phyloP scores from a whole-genome alignment of 495 filamentous ascomycete species.

The Aspergillus wentii region DNA sequence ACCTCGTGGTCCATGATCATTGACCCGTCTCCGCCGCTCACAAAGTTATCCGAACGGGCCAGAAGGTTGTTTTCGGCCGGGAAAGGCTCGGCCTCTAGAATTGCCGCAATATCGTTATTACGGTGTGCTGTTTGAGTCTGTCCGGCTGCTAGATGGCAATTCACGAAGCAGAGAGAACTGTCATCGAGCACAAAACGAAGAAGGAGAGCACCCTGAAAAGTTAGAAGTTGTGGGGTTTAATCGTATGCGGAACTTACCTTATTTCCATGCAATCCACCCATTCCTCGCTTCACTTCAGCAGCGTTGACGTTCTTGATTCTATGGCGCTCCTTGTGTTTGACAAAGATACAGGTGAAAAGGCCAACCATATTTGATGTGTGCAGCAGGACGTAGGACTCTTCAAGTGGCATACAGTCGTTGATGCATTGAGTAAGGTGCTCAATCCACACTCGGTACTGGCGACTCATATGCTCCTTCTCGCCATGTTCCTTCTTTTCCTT shows the following conservation, averaged over 20 bases:
- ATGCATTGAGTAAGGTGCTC: slow-evolving; percentile 77
- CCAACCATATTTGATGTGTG: slow-evolving; percentile 89
- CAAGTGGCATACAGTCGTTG: slow-evolving; percentile 75
- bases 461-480: slow-evolving; percentile 92
- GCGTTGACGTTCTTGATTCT: slow-evolving; percentile 71
- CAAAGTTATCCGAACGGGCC: slow-evolving; percentile 67
- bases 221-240: slow-evolving; percentile 8
- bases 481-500: slow-evolving; percentile 87
- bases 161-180: slow-evolving; percentile 90
- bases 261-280: slow-evolving; percentile 91
- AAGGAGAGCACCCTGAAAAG: slow-evolving; percentile 70
- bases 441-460: slow-evolving; percentile 93
- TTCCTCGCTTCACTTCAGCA: slow-evolving; percentile 87
- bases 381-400: slow-evolving; percentile 76
- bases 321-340: slow-evolving; percentile 69
- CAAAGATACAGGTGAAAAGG: slow-evolving; percentile 92
- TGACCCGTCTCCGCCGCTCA: slow-evolving; percentile 85
- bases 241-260: slow-evolving; percentile 50
- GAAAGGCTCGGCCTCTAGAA: slow-evolving; percentile 72
- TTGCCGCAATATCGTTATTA: slow-evolving; percentile 88
- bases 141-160: slow-evolving; percentile 94
- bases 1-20: slow-evolving; percentile 98
- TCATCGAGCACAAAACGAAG: slow-evolving; percentile 89
- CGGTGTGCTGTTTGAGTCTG: slow-evolving; percentile 84
- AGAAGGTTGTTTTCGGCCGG: slow-evolving; percentile 59